phyloP scores from a whole-genome alignment of 1,139 yeast species.

The Scheffersomyces segobiensis region DNA sequence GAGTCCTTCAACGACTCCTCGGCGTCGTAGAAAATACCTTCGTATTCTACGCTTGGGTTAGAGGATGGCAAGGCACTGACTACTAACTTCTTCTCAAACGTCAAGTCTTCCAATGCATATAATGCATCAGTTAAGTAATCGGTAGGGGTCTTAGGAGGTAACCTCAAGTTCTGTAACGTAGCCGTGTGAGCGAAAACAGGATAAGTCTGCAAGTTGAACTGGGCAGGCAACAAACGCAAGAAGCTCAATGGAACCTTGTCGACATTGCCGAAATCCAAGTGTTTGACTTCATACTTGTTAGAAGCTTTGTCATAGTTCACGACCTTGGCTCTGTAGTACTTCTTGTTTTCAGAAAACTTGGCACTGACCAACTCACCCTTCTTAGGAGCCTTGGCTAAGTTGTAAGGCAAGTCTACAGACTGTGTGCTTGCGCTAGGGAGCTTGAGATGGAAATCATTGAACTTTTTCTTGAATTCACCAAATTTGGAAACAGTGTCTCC shows the following conservation, averaged over 20 bases:
- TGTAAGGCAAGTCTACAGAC: constrained; percentile 49
- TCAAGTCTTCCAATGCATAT: constrained; percentile 54
- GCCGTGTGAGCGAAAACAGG: constrained; percentile 64
- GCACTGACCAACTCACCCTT: constrained; percentile 64
- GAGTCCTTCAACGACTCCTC: constrained; percentile 57
- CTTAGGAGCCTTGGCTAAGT: constrained; percentile 47
- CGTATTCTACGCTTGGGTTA: constrained; percentile 40
- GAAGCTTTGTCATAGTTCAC: constrained; percentile 49
- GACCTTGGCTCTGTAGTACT: constrained; percentile 63
- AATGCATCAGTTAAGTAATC: constrained; percentile 64
- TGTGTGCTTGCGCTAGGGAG: constrained; percentile 37
- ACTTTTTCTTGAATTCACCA: constrained; percentile 44
- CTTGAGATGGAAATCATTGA: constrained; percentile 47
- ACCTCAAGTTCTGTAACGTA: constrained; percentile 53
- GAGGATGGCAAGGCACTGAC: constrained; percentile 53
- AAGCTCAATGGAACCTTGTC: constrained; percentile 49
- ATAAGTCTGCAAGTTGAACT: constrained; percentile 39
- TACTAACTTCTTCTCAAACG: constrained; percentile 58
- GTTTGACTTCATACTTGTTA: constrained; percentile 52
- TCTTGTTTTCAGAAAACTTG: constrained; percentile 52
- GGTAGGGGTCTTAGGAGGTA: constrained; percentile 61
- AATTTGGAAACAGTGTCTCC: constrained; percentile 35
- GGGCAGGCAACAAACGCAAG: constrained; percentile 57
- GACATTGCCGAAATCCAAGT: constrained; percentile 65
- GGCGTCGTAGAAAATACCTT: constrained; percentile 62